Evolutionary conservation across 495 filamentous ascomycete species (phyloP).

Genomic region (Neurospora intermedia): DNA sequence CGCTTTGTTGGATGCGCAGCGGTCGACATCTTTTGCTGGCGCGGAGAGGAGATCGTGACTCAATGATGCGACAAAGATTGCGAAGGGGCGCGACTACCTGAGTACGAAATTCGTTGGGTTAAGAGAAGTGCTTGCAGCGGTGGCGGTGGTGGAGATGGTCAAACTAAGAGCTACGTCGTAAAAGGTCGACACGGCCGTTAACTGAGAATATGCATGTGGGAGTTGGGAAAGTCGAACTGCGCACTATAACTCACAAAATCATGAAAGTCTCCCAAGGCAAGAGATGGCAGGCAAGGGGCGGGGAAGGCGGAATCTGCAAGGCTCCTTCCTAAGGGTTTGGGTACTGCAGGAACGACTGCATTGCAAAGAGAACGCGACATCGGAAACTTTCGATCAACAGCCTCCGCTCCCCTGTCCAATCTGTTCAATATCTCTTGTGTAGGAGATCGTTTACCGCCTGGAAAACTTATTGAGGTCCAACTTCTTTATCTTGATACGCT

Average conservation of each 20-base stretch:
- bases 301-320: neutral
- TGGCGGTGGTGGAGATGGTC: neutral
- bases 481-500: neutral
- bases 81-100: neutral
- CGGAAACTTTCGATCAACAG: neutral
- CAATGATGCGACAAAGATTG: neutral
- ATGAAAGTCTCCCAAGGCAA: neutral
- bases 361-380: neutral
- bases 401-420: neutral
- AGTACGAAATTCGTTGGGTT: neutral
- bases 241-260: too few relatives aligned
- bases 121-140: neutral
- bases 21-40: neutral
- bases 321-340: neutral
- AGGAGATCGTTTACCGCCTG: neutral
- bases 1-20: neutral
- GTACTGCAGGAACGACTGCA: neutral
- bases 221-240: neutral
- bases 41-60: neutral
- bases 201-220: neutral
- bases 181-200: neutral
- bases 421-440: neutral
- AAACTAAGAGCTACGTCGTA: neutral
- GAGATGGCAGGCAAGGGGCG: too few relatives aligned
- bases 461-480: neutral